A percentile compares a stretch with the other conserved stretches of the same genome.
Conservation (phyloP, 192 early-diverging fungal species). For the Funneliformis mosseae region DNA sequence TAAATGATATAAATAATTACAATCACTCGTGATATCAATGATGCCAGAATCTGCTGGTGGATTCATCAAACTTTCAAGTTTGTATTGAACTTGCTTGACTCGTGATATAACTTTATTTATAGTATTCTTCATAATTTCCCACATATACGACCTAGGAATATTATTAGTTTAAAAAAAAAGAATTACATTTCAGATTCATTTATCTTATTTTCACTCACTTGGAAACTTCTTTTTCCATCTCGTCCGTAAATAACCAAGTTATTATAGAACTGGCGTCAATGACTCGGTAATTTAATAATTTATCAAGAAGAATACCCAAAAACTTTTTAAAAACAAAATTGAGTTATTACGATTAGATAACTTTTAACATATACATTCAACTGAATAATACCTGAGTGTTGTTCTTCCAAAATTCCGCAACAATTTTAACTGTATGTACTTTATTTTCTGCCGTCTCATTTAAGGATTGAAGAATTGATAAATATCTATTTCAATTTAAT, state of each 20-base stretch:
- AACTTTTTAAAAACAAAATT: conserved; percentile 52
- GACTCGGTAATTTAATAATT: conserved; percentile 94
- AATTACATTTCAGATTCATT: background rate
- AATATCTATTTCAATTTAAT: conserved; percentile 50
- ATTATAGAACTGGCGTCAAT: conserved; percentile 83
- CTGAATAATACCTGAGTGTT: conserved; percentile 66
- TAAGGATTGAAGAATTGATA: conserved; percentile 60
- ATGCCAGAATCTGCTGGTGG: conserved; percentile 37
- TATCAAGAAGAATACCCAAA: conserved; percentile 90
- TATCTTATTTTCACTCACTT: conserved; percentile 34
- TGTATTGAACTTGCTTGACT: conserved; percentile 67
- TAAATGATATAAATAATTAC: conserved; percentile 33
- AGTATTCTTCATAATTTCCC: conserved; percentile 87
- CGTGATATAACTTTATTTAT: conserved; percentile 84
- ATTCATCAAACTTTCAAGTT: conserved; percentile 42
- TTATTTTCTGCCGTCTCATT: conserved; percentile 66
- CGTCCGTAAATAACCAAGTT: conserved; percentile 73
- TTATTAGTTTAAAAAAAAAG: background rate
- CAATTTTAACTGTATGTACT: conserved; percentile 73
- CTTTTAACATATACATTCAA: background rate
- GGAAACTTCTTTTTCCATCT: conserved; percentile 45
- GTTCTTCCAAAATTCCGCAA: conserved; percentile 83
- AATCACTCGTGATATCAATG: conserved; percentile 43
- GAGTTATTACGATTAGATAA: background rate
- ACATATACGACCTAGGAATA: conserved; percentile 64